Conservation (phyloP, 345 rosid species). For the Cardamine resedifolia region DNA sequence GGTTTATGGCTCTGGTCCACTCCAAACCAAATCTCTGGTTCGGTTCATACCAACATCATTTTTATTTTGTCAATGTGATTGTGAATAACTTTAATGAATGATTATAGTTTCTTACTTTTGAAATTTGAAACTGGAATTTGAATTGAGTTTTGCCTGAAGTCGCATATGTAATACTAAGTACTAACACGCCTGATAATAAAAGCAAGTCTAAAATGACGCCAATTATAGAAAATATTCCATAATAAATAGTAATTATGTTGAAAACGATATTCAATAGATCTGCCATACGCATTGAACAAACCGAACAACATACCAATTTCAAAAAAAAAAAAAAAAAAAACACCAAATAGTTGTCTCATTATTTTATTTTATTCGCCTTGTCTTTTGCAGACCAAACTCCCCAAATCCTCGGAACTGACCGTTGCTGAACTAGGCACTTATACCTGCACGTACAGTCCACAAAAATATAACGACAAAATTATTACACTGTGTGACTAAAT, state of each 20-base stretch:
- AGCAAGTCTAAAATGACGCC: constrained; percentile 23
- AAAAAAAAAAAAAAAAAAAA: not conserved
- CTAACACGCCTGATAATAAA: constrained; percentile 26
- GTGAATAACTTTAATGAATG: not conserved
- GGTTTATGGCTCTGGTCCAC: constrained; percentile 11
- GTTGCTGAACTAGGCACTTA: constrained; percentile 29
- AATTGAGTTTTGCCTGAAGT: constrained; percentile 17
- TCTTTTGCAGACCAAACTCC: constrained; percentile 35
- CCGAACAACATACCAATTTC: constrained; percentile 17
- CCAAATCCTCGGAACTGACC: constrained; percentile 31
- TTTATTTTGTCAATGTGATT: not conserved
- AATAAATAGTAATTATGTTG: constrained; percentile 1
- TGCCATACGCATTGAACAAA: constrained; percentile 14
- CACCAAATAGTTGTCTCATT: not conserved
- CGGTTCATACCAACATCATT: not conserved
- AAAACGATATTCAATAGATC: constrained; percentile 24
- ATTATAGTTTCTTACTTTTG: not conserved
- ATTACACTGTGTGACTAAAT: not conserved
- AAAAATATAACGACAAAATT: constrained; percentile 1
- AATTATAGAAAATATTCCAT: constrained; percentile 27
- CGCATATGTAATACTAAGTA: not conserved
- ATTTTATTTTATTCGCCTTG: constrained; percentile 21
- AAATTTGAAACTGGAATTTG: constrained; percentile 17
- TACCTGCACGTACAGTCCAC: constrained; percentile 31
- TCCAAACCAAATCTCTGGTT: constrained; percentile 8